A percentile compares a stretch with the other conserved stretches of the same genome.
Conservation (phyloP, 805 yeast genomes). For the Tetrapisispora namnaoensis region DNA sequence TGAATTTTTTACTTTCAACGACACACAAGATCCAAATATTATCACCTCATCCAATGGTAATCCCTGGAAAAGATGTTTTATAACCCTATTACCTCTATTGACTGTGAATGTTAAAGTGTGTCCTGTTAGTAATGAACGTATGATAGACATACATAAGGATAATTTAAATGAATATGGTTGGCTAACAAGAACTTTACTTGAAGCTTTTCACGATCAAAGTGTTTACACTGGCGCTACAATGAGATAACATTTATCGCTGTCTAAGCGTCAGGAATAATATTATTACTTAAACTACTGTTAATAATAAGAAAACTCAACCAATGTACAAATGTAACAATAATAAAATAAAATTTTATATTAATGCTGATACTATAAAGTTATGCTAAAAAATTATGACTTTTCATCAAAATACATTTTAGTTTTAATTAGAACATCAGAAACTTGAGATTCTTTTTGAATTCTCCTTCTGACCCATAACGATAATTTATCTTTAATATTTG, state of each 20-base stretch:
- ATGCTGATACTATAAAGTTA: no score
- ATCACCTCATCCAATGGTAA: conserved; percentile 22
- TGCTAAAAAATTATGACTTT: background rate
- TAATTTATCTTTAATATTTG: conserved; percentile 44
- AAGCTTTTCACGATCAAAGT: conserved; percentile 18
- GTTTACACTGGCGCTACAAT: conserved; percentile 23
- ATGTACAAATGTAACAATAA: conserved; percentile 1
- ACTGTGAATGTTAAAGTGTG: conserved; percentile 29
- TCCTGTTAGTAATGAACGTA: conserved; percentile 26
- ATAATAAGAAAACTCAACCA: background rate
- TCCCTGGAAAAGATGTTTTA: conserved; percentile 32
- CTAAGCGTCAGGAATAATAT: background rate
- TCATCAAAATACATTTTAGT: conserved; percentile 19
- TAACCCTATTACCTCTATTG: conserved; percentile 32
- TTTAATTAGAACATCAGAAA: conserved; percentile 11
- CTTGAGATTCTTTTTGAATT: conserved; percentile 15
- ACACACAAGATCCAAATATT: conserved; percentile 9
- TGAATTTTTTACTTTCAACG: conserved; percentile 18
- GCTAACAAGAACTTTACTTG: conserved; percentile 25
- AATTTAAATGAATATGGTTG: conserved; percentile 26
- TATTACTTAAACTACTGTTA: background rate
- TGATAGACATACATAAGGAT: conserved; percentile 24
- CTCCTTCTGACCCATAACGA: conserved; percentile 66
- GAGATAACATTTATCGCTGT: conserved; percentile 3
- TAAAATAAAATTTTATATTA: background rate